phyloP scores from a whole-genome alignment of 768 basidiomycete genomes.

The Cubamyces sp. region DNA sequence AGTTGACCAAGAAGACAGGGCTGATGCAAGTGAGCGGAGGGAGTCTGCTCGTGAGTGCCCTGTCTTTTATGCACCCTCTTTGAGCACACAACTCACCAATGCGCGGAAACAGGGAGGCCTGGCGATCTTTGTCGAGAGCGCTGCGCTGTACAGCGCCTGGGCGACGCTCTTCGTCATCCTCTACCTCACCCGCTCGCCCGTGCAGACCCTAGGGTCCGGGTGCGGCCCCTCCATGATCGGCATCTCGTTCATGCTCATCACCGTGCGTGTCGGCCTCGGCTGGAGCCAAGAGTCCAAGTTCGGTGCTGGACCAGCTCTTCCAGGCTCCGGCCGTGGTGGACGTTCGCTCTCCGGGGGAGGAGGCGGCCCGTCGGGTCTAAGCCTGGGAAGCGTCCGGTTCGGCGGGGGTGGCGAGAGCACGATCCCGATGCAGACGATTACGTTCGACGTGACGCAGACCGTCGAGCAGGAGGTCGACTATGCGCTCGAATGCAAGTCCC shows the following conservation, averaged over 20 bases:
- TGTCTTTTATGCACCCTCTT: no score
- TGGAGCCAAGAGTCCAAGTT: background rate
- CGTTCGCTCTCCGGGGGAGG: no score
- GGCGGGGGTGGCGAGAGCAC: background rate
- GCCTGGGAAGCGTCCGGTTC: background rate
- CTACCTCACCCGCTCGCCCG: background rate
- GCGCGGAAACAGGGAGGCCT: background rate
- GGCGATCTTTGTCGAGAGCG: constrained; percentile 6
- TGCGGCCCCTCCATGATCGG: constrained; percentile 11
- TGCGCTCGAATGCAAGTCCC: background rate
- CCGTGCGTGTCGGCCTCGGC: constrained; percentile 23
- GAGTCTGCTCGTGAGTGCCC: background rate
- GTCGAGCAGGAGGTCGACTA: constrained; percentile 4
- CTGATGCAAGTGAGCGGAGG: background rate
- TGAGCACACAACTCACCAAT: background rate
- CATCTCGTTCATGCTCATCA: constrained; percentile 25
- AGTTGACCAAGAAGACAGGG: background rate
- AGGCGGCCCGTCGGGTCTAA: no score
- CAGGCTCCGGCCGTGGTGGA: no score
- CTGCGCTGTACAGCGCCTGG: constrained; percentile 4
- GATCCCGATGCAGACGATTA: background rate
- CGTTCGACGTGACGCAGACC: background rate
- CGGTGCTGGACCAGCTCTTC: no score
- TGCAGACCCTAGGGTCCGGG: constrained; percentile 1
- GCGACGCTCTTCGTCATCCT: background rate